Conservation (phyloP, 106 monocot genomes). For the Vanilla planifolia region DNA sequence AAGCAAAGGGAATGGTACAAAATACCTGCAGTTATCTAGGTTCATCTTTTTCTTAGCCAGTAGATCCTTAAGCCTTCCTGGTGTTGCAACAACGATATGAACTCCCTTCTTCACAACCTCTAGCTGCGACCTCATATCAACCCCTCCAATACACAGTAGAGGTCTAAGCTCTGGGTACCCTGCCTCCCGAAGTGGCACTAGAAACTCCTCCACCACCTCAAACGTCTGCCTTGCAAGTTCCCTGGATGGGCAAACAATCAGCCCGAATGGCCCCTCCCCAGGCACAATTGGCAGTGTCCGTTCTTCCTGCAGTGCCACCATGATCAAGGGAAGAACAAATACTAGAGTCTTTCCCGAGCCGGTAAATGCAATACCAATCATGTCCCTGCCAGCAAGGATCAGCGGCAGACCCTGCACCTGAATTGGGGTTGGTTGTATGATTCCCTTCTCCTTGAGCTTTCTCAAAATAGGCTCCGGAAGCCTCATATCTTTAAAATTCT, state of each 20-base stretch:
- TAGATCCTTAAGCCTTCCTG: constrained; percentile 88
- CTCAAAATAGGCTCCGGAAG: constrained; percentile 61
- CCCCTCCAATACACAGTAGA: constrained; percentile 85
- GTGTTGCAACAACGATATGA: constrained; percentile 96
- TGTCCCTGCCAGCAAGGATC: constrained; percentile 76
- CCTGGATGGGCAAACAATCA: constrained; percentile 85
- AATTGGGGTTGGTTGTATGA: constrained; percentile 90
- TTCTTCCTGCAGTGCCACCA: constrained; percentile 90
- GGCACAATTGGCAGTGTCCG: constrained; percentile 82
- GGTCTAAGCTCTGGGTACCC: constrained; percentile 82
- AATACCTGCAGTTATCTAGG: constrained; percentile 88
- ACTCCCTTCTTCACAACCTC: constrained; percentile 89
- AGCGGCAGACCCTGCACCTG: constrained; percentile 89
- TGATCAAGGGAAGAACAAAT: constrained; percentile 83
- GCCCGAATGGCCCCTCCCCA: constrained; percentile 89
- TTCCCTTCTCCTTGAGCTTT: constrained; percentile 72
- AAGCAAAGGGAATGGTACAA: background rate
- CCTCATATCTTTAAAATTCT: constrained; percentile 71
- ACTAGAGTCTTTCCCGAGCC: constrained; percentile 94
- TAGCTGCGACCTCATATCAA: constrained; percentile 91
- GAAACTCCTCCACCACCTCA: constrained; percentile 82
- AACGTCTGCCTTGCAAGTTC: constrained; percentile 88
- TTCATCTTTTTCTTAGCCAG: constrained; percentile 99
- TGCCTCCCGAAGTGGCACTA: constrained; percentile 48
- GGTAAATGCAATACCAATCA: constrained; percentile 97